These are phyloP conservation scores for Fusarium begoniae DNA, from an alignment of 2,329 filamentous ascomycete species.

Conservation along the genomic window DNA sequence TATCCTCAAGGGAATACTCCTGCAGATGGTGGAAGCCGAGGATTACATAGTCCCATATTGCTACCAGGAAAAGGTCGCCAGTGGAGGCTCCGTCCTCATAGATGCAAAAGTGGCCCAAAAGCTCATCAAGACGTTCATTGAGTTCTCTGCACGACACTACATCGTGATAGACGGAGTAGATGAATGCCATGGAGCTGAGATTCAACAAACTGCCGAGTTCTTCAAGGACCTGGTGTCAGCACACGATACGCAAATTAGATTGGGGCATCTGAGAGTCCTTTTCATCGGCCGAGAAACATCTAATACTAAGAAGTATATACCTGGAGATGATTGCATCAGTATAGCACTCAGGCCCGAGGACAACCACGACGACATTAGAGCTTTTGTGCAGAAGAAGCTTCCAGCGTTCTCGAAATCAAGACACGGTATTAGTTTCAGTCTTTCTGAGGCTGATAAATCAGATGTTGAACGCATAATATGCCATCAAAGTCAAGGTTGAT, in stretches of 20 bases:
- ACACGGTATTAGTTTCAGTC: background rate
- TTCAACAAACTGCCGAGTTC: background rate
- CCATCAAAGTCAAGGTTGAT: background rate
- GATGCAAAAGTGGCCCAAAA: background rate
- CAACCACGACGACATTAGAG: background rate
- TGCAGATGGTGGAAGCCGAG: background rate
- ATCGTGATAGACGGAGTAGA: background rate
- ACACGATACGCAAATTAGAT: background rate
- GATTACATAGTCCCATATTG: background rate
- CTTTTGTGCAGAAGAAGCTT: background rate
- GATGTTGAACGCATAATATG: background rate
- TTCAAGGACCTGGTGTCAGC: background rate
- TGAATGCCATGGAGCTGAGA: background rate
- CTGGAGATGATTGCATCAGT: background rate
- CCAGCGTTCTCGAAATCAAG: background rate
- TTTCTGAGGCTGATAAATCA: background rate
- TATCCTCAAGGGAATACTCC: background rate
- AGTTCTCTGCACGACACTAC: background rate
- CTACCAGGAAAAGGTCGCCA: background rate
- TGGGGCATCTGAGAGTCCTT: background rate
- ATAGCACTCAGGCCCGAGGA: background rate
- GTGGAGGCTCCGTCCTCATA: background rate
- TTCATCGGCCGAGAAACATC: conserved; percentile 4
- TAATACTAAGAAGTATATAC: background rate
- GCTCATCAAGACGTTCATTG: background rate